These are phyloP conservation scores for Calonectria pteridis DNA, from an alignment of 2,329 filamentous ascomycete species.

Conservation along the genomic window DNA sequence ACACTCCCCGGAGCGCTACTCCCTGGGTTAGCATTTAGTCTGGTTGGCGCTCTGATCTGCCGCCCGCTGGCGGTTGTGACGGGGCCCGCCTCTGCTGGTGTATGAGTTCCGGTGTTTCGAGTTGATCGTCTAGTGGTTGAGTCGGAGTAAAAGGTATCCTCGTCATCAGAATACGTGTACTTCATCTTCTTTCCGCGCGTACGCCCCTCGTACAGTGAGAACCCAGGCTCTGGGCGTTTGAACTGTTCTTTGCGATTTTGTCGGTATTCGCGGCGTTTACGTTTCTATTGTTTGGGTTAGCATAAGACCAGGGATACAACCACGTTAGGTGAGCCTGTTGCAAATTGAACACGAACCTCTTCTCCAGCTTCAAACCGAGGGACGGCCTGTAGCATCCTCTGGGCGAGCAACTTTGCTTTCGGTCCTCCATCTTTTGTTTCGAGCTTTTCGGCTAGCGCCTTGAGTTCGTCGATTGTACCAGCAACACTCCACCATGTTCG, in stretches of 20 bases:
- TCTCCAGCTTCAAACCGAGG: constrained; percentile 94
- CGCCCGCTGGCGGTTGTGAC: constrained; percentile 87
- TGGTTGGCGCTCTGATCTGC: constrained; percentile 78
- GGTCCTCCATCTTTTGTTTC: constrained; percentile 82
- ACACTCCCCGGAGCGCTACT: constrained; percentile 62
- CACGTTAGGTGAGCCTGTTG: not conserved
- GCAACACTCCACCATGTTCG: constrained; percentile 94
- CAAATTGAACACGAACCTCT: constrained; percentile 71
- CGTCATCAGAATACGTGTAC: constrained; percentile 95
- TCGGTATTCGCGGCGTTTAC: constrained; percentile 91
- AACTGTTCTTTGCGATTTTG: constrained; percentile 89
- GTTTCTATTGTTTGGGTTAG: constrained; percentile 73
- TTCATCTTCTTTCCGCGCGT: constrained; percentile 96
- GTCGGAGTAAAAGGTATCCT: constrained; percentile 77
- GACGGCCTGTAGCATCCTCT: constrained; percentile 82
- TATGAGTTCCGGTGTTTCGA: constrained; percentile 80
- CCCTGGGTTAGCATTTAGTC: constrained; percentile 72
- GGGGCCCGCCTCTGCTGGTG: constrained; percentile 75
- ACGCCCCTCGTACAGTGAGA: constrained; percentile 94
- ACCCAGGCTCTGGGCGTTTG: constrained; percentile 86
- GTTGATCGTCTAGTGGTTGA: constrained; percentile 76
- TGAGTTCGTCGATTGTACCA: constrained; percentile 89
- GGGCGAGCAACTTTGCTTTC: constrained; percentile 81
- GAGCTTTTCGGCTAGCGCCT: constrained; percentile 80
- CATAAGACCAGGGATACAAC: not conserved